phyloP scores from a whole-genome alignment of 441 rosid genomes.

The Populus hybrid region DNA sequence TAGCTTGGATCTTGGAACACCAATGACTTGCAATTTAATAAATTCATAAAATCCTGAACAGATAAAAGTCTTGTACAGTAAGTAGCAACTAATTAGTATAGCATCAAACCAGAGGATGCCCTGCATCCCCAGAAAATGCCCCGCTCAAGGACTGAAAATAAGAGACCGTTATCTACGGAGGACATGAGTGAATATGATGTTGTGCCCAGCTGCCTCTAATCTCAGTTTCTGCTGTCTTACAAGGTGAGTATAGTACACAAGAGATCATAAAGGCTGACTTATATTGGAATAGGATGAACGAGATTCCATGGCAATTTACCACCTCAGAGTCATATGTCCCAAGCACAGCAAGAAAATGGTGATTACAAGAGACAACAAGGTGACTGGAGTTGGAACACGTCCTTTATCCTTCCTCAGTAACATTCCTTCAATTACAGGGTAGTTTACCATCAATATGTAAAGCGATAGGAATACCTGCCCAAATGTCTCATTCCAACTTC shows the following conservation, averaged over 20 bases:
- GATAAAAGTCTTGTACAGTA: not conserved
- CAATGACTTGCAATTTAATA: not conserved
- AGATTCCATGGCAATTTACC: not conserved
- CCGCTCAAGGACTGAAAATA: not conserved
- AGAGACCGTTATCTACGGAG: not conserved
- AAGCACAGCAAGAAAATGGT: not conserved
- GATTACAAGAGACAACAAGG: conserved; percentile 14
- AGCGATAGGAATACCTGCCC: conserved; percentile 29
- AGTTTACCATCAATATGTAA: conserved; percentile 28
- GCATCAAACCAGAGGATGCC: not conserved
- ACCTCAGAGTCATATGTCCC: not conserved
- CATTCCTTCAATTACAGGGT: conserved; percentile 41
- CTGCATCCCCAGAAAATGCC: not conserved
- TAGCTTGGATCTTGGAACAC: not conserved
- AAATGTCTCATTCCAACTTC: conserved; percentile 18
- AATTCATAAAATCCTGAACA: not conserved
- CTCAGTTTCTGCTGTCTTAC: not conserved
- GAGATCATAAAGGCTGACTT: not conserved
- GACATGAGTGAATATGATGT: no score
- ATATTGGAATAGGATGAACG: not conserved
- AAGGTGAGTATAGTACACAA: not conserved
- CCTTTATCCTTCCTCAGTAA: conserved; percentile 39
- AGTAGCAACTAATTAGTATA: not conserved
- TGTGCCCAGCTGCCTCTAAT: no score
- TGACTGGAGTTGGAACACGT: conserved; percentile 25